Evolutionary conservation across 2,329 filamentous ascomycete species (phyloP), one percentile per base, ranked within the genome.

Genomic region (Colletotrichum tanaceti): DNA sequence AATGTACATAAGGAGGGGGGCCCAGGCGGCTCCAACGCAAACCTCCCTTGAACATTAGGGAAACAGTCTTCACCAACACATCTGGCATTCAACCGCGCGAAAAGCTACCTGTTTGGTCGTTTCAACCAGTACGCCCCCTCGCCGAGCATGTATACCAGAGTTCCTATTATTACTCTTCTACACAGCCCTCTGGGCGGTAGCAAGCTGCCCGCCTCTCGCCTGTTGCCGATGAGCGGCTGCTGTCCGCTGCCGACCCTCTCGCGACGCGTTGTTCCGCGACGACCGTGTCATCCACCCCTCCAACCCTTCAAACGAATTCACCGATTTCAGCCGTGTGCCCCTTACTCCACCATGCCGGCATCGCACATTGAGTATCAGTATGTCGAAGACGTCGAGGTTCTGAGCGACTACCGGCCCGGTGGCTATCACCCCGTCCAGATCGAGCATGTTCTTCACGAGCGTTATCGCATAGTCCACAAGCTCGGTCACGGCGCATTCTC

Each of bases 401-500:
- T 55, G 1, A 13, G 13, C 2, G n/a, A 43, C 53, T 55, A 43
- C 6, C 22, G 38, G 14, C 14, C 4, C 9, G 53, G 53, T 4
- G 53, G 38, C n/a, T 43, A 55, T 43, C 16, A 55, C 28, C 20
- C 38, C 7, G 39, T 55, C 6, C 16, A 28, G 3, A 55, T 55
- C 4, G 14, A 32, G 7, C 1, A n/a, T 43, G 18, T 18, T 39
- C 78, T 84, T 68, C 32, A 72, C 9, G 53, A 62, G 1, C 73
- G 74, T 43, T 77, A 77, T 61, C 68, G 67, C 1, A 62, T 77
- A 22, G 71, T 75, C 0, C 72, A 77, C 49, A 79, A 77, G 62
- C 75, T 78, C n/a, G 76, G 76, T 1, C 57, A 76, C 49, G 74
- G 75, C 43, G 68, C 70, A 1, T 77, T 70, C 32, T 80, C 77